Evolutionary conservation across 352 stramenopile genomes (phyloP), one percentile per base, ranked within the genome.

Genomic region (Pythium phragmitis): DNA sequence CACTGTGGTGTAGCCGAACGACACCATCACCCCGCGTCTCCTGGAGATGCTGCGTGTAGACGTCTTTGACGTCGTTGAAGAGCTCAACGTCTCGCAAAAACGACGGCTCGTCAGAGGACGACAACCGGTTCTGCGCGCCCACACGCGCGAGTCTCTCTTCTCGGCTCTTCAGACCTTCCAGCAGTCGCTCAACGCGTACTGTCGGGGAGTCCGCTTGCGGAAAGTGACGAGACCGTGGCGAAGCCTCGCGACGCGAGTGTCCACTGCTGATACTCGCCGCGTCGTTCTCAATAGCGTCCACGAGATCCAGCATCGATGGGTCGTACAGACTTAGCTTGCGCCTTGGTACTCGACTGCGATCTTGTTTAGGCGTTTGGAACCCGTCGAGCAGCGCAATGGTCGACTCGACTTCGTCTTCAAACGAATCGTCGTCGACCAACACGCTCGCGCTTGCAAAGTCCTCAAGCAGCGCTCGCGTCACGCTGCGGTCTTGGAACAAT

Each of bases 261-360:
- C 6, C 45, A 50, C 45, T 42, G 23, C 36, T 41, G 21, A 8
- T 11, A 21, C 33, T 17, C 13, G 23, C 3, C 11, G 28, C 21
- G 7, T 21, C 17, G 23, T n/a, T 28, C 55, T 86, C 77, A 17
- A 87, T 69, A 0, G 71, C 67, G 28, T 87, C 68, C 2, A 87
- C 69, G 8, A 79, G 67, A 26, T 82, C 77, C 36, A 84, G 74
- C 28, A 87, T 46, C 3, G 73, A 81, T 3, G 71, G 66, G 28
- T 87, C 77, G 47, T 79, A 82, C 52, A 87, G 26, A 37, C 55
- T 64, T 28, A 72, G 47, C 13, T 50, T 68, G 9, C 54, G 65
- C 37, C 43, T 36, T 28, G 16, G 37, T 4, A 16, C 21, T 11
- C 23, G 28, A 16, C 7, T 42, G 4, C n/a, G 28, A 12, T 41